Evolutionary conservation across 2,329 filamentous ascomycete genomes (phyloP).

Genomic region (Aspergillus luchuensis): DNA sequence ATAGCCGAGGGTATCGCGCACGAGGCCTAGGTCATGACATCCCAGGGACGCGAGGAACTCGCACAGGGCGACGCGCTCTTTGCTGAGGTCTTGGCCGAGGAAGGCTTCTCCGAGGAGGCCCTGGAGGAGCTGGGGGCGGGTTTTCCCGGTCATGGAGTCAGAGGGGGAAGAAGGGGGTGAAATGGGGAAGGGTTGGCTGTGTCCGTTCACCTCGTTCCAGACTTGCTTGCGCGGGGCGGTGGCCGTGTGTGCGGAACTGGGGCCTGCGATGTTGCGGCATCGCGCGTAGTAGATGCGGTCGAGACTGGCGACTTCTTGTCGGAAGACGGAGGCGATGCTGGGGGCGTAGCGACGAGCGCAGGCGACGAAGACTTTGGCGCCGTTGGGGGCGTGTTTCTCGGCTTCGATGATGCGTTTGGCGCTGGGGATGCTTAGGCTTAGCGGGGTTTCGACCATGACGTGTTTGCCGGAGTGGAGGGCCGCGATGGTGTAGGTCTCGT

Average conservation of each 20-base stretch:
- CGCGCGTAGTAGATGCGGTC: constrained; percentile 59
- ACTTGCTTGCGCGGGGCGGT: constrained; percentile 12
- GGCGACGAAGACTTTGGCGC: constrained; percentile 58
- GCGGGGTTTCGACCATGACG: constrained; percentile 62
- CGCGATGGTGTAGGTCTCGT: constrained; percentile 54
- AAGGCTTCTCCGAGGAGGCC: constrained; percentile 32
- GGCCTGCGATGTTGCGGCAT: constrained; percentile 56
- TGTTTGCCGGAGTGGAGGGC: constrained; percentile 59
- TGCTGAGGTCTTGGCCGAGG: constrained; percentile 30
- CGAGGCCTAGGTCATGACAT: constrained; percentile 56
- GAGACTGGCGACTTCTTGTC: constrained; percentile 55
- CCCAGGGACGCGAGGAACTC: constrained; percentile 53
- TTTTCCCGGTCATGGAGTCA: neutral
- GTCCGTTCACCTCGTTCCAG: neutral
- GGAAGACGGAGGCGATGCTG: constrained; percentile 56
- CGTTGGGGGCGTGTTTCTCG: constrained; percentile 44
- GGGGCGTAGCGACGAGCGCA: constrained; percentile 64
- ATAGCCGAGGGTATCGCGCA: constrained; percentile 57
- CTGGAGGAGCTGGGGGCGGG: constrained; percentile 15
- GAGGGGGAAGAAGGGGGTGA: too few relatives aligned
- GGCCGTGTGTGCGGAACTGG: constrained; percentile 43
- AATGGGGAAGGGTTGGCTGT: too few relatives aligned
- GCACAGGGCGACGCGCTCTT: constrained; percentile 37
- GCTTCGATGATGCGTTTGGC: constrained; percentile 53
- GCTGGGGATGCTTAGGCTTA: constrained; percentile 53